Evolutionary conservation across 2,329 filamentous ascomycete species (phyloP), one percentile per base, ranked within the genome.

Genomic region (Ascochyta lentis): DNA sequence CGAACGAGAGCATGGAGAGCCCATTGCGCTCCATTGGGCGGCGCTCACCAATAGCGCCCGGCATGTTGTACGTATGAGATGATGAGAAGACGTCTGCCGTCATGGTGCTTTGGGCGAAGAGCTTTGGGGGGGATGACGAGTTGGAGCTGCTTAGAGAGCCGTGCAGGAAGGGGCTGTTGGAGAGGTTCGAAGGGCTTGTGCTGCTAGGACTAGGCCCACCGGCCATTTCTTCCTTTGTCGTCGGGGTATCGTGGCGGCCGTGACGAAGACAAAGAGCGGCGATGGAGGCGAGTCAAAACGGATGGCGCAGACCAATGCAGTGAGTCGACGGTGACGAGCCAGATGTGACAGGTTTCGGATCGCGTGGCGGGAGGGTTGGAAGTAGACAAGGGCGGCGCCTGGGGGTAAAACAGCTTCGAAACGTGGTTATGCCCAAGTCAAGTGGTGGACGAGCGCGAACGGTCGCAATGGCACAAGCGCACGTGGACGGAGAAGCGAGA

Each of bases 191-290:
- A 55, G 76, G 75, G 67, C 74, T 77, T 52, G 73, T 76, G 65
- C 72, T 76, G 68, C 67, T 76, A 58, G 75, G 74, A 68, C 75
- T 77, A 63, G 74, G 75, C 69, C 72, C 71, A 68, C 66, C 68
- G 72, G 73, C 72, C 74, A 76, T 76, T 55, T 54, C 65, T 68
- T 68, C 63, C 70, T 73, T 72, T 71, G 72, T 74, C 60, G 64
- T 61, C 56, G 57, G 54, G 65, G 59, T 68, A 59, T 68, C 52
- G 63, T 60, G 56, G 60, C 55, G 62, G 65, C 43, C 49, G 67
- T 67, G 49, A 43, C 57, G 44, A 54, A 58, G 64, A 75, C 72
- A 74, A 74, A 75, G 72, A 66, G 61, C 37, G 40, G 49, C 55
- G 61, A 54, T 40, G 40, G 49, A 54, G 56, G 53, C 45, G 48